Percentiles rank a stretch among this genome's conserved stretches.
Evolutionary conservation across 768 basidiomycete genomes (phyloP).

Genomic region (Basidioascus undulatus): DNA sequence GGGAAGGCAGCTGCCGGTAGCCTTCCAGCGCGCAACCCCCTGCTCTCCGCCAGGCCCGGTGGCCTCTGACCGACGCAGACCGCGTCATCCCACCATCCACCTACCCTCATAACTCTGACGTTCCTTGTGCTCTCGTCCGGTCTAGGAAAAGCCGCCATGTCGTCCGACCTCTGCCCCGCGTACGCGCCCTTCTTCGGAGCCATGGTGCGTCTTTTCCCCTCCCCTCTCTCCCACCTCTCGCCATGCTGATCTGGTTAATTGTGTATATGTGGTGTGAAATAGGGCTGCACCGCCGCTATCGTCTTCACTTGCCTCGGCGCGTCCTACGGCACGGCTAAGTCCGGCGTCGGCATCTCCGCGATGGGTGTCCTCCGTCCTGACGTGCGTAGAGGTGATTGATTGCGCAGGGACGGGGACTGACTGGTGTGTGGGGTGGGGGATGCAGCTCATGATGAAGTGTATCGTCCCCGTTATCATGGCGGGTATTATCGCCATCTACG

Average conservation of each 20-base stretch:
- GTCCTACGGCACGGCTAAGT: constrained; percentile 89
- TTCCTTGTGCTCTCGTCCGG: too few relatives aligned
- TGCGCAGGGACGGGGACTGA: too few relatives aligned
- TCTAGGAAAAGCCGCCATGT: too few relatives aligned
- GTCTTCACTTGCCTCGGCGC: constrained; percentile 53
- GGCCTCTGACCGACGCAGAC: too few relatives aligned
- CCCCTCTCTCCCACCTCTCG: background rate
- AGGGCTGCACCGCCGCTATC: constrained; percentile 93
- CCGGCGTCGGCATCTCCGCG: constrained; percentile 82
- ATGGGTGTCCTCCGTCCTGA: constrained; percentile 95
- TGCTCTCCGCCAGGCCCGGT: too few relatives aligned
- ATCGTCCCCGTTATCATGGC: constrained; percentile 97
- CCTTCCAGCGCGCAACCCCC: too few relatives aligned
- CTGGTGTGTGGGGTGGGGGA: too few relatives aligned
- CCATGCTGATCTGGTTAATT: background rate
- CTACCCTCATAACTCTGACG: too few relatives aligned
- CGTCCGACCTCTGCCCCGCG: too few relatives aligned
- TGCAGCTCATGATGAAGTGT: constrained; percentile 91
- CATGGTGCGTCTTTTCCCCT: constrained; percentile 43
- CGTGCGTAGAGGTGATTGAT: too few relatives aligned
- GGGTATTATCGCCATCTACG: constrained; percentile 99
- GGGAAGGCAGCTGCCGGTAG: too few relatives aligned
- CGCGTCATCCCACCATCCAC: too few relatives aligned
- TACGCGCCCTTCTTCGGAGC: constrained; percentile 97
- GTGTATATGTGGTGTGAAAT: background rate